A percentile compares a stretch with the other conserved stretches of the same genome.
phyloP scores from a whole-genome alignment of 1,284 basidiomycete genomes.

The Grifola frondosa region DNA sequence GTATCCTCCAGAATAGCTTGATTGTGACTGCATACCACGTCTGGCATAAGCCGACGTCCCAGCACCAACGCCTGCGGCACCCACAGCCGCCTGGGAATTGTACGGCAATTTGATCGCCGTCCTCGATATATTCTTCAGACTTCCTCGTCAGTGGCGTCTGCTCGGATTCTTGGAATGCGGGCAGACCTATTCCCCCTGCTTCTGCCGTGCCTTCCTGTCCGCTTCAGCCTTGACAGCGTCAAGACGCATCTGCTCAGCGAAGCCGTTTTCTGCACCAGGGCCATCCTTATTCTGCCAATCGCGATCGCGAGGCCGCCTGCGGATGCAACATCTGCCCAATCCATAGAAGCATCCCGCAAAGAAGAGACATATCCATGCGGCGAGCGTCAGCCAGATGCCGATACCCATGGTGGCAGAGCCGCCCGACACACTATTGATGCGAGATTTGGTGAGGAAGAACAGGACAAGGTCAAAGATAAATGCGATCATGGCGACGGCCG shows the following conservation, averaged over 20 bases:
- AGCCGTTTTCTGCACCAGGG: constrained; percentile 30
- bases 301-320: constrained; percentile 46
- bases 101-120: constrained; percentile 50
- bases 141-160: constrained; percentile 58
- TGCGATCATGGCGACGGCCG: constrained; percentile 70
- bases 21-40: constrained; percentile 30
- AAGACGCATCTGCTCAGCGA: constrained; percentile 67
- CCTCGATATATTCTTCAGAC: constrained; percentile 39
- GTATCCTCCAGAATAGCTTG: constrained; percentile 53
- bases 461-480: constrained; percentile 86
- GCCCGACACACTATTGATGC: constrained; percentile 67
- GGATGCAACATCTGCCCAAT: constrained; percentile 78
- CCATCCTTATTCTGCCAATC: constrained; percentile 34
- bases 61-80: constrained; percentile 23
- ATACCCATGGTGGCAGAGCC: constrained; percentile 76
- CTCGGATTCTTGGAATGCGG: constrained; percentile 70
- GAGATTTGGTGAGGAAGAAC: constrained; percentile 80
- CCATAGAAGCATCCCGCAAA: constrained; percentile 85
- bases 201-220: constrained; percentile 71
- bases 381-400: constrained; percentile 84
- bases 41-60: constrained; percentile 26
- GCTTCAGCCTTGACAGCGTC: constrained; percentile 82
- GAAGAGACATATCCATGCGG: constrained; percentile 79
- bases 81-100: constrained; percentile 14
- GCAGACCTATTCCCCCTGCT: constrained; percentile 64